phyloP scores from a whole-genome alignment of 2,329 filamentous ascomycete genomes.

The Botrytis medusae region DNA sequence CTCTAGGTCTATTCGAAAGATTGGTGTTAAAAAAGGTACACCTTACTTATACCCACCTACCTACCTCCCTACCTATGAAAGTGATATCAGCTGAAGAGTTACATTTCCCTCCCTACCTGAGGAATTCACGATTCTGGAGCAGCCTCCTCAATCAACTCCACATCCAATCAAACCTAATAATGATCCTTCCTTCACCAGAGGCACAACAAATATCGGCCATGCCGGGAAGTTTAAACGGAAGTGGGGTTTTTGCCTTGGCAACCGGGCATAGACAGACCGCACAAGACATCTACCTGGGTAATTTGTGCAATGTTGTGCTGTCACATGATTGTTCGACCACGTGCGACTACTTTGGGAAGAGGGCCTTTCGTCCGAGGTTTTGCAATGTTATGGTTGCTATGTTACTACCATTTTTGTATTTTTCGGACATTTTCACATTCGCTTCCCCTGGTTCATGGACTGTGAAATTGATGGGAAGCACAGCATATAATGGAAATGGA shows the following conservation, averaged over 20 bases:
- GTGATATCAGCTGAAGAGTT: not conserved
- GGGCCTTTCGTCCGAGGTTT: slow-evolving; percentile 5
- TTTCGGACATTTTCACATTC: not conserved
- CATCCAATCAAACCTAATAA: slow-evolving; percentile 1
- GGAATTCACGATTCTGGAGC: not conserved
- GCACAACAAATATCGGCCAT: slow-evolving; percentile 4
- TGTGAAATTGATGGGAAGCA: slow-evolving; percentile 9
- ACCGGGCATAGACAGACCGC: not conserved
- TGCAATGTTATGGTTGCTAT: slow-evolving; percentile 9
- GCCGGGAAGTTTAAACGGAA: not conserved
- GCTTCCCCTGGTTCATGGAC: not conserved
- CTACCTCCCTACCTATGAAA: not conserved
- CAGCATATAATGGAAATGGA: not conserved
- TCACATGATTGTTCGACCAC: slow-evolving; percentile 15
- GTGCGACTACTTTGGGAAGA: not conserved
- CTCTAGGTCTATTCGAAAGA: no score
- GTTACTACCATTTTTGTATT: slow-evolving; percentile 5
- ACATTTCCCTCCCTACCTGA: not conserved
- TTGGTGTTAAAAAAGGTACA: not conserved
- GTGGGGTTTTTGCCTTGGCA: slow-evolving; percentile 4
- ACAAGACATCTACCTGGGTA: not conserved
- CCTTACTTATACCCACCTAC: not conserved
- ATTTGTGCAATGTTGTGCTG: not conserved
- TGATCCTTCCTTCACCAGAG: not conserved
- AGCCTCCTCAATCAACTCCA: slow-evolving; percentile 1